phyloP scores from a whole-genome alignment of 2,329 filamentous ascomycete genomes.

The Shiraia sp. region DNA sequence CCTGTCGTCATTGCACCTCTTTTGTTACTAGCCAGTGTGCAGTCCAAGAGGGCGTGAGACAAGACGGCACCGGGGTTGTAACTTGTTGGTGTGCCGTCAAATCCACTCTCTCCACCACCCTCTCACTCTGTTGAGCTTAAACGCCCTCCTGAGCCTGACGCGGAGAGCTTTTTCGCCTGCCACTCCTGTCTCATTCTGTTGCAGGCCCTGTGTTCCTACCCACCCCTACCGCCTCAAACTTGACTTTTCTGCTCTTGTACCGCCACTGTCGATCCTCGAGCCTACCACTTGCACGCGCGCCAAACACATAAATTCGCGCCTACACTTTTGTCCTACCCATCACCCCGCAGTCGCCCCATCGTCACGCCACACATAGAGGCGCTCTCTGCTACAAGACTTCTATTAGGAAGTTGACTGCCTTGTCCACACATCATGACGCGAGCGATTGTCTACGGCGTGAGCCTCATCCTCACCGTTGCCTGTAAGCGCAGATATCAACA shows the following conservation, averaged over 20 bases:
- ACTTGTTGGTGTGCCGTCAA: too few relatives aligned
- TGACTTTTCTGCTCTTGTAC: too few relatives aligned
- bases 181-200: too few relatives aligned
- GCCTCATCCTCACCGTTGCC: slow-evolving; percentile 52
- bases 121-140: neutral
- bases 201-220: too few relatives aligned
- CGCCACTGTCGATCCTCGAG: slow-evolving; percentile 9
- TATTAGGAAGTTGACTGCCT: neutral
- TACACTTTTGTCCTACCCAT: slow-evolving; percentile 4
- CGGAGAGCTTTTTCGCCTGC: neutral
- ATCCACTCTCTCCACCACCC: neutral
- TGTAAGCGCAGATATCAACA: slow-evolving; percentile 30
- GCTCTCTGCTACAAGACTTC: neutral
- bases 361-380: slow-evolving; percentile 8
- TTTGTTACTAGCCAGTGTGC: too few relatives aligned
- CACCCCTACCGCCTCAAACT: too few relatives aligned
- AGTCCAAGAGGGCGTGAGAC: slow-evolving; percentile 1
- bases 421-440: slow-evolving; percentile 48
- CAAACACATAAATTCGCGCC: slow-evolving; percentile 1
- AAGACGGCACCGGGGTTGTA: too few relatives aligned
- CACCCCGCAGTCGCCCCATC: slow-evolving; percentile 4
- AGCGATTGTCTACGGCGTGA: slow-evolving; percentile 53
- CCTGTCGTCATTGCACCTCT: slow-evolving; percentile 18
- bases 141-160: neutral
- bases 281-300: slow-evolving; percentile 2